These are phyloP conservation scores for Fusarium verticillioides DNA, from an alignment of 2,329 filamentous ascomycete species.

Conservation along the genomic window DNA sequence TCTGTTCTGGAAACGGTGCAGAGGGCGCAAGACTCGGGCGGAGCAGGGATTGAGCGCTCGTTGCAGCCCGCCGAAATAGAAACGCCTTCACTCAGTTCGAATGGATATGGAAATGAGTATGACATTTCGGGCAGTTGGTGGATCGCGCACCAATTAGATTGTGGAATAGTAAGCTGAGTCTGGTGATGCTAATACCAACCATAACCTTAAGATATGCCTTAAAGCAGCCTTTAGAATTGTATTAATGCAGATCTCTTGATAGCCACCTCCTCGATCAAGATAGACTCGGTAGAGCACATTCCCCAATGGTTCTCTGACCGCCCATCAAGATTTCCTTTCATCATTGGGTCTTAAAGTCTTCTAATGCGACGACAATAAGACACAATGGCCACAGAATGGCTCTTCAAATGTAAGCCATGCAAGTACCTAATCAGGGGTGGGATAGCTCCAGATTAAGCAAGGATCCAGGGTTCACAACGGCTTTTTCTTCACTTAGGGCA, in stretches of 20 bases:
- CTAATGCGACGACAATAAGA: neutral
- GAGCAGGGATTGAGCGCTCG: constrained; percentile 37
- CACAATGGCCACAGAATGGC: neutral
- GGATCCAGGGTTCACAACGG: constrained; percentile 26
- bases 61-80: constrained; percentile 32
- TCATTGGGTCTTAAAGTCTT: neutral
- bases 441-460: constrained; percentile 22
- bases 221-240: neutral
- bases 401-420: constrained; percentile 22
- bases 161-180: neutral
- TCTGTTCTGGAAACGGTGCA: constrained; percentile 28
- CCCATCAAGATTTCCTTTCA: neutral
- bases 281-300: neutral
- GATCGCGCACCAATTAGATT: constrained; percentile 12
- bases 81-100: neutral
- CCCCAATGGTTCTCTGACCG: neutral
- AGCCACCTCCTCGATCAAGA: neutral
- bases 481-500: neutral
- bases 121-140: neutral
- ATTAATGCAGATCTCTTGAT: constrained; percentile 4
- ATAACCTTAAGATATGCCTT: neutral
- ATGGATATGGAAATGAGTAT: constrained; percentile 17
- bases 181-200: neutral
- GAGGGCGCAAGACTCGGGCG: constrained; percentile 44
- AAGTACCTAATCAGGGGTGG: constrained; percentile 25